Percentiles rank a stretch among this genome's conserved stretches.
Evolutionary conservation across 345 rosid species (phyloP).

Genomic region (Populus tremula): DNA sequence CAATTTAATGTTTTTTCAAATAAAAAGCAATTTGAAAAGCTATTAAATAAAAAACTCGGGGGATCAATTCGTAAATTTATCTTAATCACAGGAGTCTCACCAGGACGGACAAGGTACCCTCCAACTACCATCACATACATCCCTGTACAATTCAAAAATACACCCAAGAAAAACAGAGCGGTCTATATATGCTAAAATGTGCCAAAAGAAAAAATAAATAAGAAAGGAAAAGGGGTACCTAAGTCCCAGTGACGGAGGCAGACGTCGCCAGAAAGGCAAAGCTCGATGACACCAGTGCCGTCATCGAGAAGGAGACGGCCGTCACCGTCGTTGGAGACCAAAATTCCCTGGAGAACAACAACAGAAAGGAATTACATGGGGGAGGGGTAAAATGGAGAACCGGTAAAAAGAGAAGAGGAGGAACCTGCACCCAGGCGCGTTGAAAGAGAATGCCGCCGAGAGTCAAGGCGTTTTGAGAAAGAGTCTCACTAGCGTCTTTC

Average conservation of each 20-base stretch:
- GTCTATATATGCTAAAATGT: background rate
- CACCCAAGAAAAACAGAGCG: background rate
- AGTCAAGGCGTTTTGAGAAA: slow-evolving; percentile 56
- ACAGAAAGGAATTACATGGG: background rate
- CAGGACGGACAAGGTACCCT: slow-evolving; percentile 38
- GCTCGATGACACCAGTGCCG: slow-evolving; percentile 66
- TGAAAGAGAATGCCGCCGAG: slow-evolving; percentile 85
- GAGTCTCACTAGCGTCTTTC: slow-evolving; percentile 44
- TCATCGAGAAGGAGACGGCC: slow-evolving; percentile 60
- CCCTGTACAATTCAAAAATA: slow-evolving; percentile 31
- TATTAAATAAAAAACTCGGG: background rate
- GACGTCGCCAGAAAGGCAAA: slow-evolving; percentile 55
- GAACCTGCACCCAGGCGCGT: slow-evolving; percentile 85
- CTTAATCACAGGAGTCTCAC: slow-evolving; percentile 57
- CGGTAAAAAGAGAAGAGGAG: background rate
- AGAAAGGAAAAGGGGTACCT: slow-evolving; percentile 22
- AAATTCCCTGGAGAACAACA: slow-evolving; percentile 47
- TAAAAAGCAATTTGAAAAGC: no score
- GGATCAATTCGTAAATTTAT: slow-evolving; percentile 21
- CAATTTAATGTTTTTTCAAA: no score
- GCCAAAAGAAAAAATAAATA: background rate
- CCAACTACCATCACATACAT: slow-evolving; percentile 90
- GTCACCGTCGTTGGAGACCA: slow-evolving; percentile 46
- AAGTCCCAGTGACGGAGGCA: slow-evolving; percentile 56
- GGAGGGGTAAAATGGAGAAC: background rate